phyloP scores from a whole-genome alignment of 1,284 basidiomycete species.

The Malassezia arunalokei region DNA sequence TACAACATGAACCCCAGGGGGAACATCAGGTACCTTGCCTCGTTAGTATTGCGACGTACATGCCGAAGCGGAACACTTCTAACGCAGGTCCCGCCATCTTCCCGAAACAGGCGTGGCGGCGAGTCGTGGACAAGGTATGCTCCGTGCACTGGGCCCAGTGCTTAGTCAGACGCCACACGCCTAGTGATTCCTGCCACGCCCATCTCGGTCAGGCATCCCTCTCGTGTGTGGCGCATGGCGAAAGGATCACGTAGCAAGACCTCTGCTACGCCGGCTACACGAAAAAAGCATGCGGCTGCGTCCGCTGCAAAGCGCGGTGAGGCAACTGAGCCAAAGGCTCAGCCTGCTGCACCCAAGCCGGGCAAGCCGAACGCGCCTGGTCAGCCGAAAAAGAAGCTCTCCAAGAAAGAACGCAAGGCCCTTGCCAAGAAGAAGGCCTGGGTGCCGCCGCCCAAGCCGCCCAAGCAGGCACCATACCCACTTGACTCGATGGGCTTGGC shows the following conservation, averaged over 20 bases:
- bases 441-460: slow-evolving; percentile 51
- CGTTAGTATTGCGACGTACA: not conserved
- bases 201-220: not conserved
- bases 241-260: slow-evolving; percentile 33
- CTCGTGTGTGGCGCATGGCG: slow-evolving; percentile 2
- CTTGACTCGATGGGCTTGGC: slow-evolving; percentile 73
- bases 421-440: slow-evolving; percentile 38
- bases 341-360: slow-evolving; percentile 12
- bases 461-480: slow-evolving; percentile 72
- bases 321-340: slow-evolving; percentile 15
- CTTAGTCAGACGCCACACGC: not conserved
- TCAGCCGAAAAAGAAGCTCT: slow-evolving; percentile 34
- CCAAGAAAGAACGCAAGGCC: slow-evolving; percentile 29
- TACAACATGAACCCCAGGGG: slow-evolving; percentile 16
- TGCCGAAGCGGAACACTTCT: slow-evolving; percentile 15
- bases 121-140: no score
- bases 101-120: no score
- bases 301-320: slow-evolving; percentile 30
- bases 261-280: slow-evolving; percentile 40
- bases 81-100: slow-evolving; percentile 12
- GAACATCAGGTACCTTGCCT: slow-evolving; percentile 7
- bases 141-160: not conserved
- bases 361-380: slow-evolving; percentile 16
- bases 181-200: not conserved
- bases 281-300: slow-evolving; percentile 43